Conservation (phyloP, 2,329 filamentous ascomycete genomes). For the Cryphonectria radicalis region DNA sequence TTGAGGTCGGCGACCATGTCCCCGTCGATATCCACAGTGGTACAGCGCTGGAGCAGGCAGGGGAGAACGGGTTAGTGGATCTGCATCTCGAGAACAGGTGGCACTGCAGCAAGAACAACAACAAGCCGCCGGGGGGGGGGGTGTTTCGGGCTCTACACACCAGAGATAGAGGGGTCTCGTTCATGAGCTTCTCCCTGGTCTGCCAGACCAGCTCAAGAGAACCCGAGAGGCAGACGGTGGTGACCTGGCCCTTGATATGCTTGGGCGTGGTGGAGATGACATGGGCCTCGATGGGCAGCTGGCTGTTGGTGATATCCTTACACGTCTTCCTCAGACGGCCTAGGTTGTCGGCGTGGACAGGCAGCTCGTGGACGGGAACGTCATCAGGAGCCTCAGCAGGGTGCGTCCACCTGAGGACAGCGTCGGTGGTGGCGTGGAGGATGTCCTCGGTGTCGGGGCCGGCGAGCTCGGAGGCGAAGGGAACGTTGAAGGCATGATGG, state of each 20-base stretch:
- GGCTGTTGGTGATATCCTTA: conserved; percentile 74
- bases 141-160: conserved; percentile 57
- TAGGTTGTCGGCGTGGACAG: conserved; percentile 89
- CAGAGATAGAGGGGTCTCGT: conserved; percentile 89
- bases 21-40: conserved; percentile 90
- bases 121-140: conserved; percentile 6
- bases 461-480: conserved; percentile 88
- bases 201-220: conserved; percentile 86
- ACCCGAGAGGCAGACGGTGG: conserved; percentile 89
- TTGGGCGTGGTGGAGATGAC: conserved; percentile 84
- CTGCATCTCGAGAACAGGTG: conserved; percentile 37
- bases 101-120: conserved; percentile 19
- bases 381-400: conserved; percentile 84
- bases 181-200: conserved; percentile 86
- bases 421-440: conserved; percentile 86
- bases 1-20: conserved; percentile 80
- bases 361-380: conserved; percentile 83
- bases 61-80: conserved; percentile 22
- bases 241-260: conserved; percentile 69
- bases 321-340: conserved; percentile 79
- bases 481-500: conserved; percentile 96
- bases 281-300: conserved; percentile 77
- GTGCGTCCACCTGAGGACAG: conserved; percentile 91
- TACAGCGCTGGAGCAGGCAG: conserved; percentile 70
- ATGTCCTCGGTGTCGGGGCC: conserved; percentile 95